phyloP scores from a whole-genome alignment of 768 basidiomycete genomes.

The Daedalea quercina region DNA sequence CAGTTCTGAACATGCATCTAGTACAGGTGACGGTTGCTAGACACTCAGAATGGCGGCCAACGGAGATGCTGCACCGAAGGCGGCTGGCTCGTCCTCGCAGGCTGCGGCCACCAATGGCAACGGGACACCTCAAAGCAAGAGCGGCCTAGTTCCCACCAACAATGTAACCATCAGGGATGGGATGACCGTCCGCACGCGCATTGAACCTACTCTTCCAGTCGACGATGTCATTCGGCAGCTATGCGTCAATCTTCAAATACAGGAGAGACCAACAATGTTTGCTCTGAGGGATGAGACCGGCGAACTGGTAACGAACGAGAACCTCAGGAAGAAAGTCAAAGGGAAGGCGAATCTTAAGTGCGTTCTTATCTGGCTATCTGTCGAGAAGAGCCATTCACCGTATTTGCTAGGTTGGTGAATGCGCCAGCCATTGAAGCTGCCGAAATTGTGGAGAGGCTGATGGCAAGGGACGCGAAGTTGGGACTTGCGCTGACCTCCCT shows the following conservation, averaged over 20 bases:
- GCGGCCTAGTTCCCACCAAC: constrained; percentile 71
- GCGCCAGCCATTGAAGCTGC: constrained; percentile 75
- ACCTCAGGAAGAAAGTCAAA: constrained; percentile 76
- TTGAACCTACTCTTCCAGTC: constrained; percentile 78
- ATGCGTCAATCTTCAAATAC: constrained; percentile 74
- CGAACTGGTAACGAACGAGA: constrained; percentile 83
- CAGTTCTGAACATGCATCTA: background rate
- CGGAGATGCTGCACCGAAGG: constrained; percentile 5
- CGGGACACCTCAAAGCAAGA: constrained; percentile 3
- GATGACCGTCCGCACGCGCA: constrained; percentile 70
- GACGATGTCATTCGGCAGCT: constrained; percentile 82
- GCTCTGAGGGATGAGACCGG: constrained; percentile 79
- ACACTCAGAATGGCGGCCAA: constrained; percentile 9
- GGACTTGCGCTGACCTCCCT: constrained; percentile 70
- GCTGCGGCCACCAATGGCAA: constrained; percentile 12
- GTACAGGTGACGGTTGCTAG: background rate
- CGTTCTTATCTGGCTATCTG: constrained; percentile 16
- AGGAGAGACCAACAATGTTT: constrained; percentile 64
- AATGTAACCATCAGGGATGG: constrained; percentile 76
- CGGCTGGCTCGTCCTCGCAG: constrained; percentile 1
- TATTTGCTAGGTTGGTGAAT: constrained; percentile 56
- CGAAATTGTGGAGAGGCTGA: constrained; percentile 68
- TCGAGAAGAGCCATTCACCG: background rate
- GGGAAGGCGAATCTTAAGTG: constrained; percentile 75
- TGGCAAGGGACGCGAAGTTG: constrained; percentile 50